Base-by-base conservation (phyloP, 768 basidiomycete species). In the Thelephora ganbajun region DNA sequence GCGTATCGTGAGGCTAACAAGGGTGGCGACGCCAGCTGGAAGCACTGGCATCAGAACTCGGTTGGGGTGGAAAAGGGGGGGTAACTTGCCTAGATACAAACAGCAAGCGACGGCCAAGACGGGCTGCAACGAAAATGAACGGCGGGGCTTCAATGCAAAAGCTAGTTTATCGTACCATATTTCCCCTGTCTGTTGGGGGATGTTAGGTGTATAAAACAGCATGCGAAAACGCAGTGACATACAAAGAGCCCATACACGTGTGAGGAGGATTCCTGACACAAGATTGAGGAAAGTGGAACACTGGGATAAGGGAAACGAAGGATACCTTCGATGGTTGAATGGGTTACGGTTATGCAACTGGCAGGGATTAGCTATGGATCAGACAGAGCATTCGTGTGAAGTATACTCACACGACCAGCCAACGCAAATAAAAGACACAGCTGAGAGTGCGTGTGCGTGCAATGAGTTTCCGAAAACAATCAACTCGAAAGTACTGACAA, bases 221-320 rank as follows among this genome's bases (percentile, higher is more conserved):
- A 41, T 9, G 34, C 16, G 22, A 49, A n/a, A 48, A 36, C 9
- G 14, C n/a, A 16, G 16, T 30, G 26, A 51, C 50, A 19, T 13
- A 51, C 50, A 51, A n/a, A 51, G 43, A 11, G 50, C 50, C 50
- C 50, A 51, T 35, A 51, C 34, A 16, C 50, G 50, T 13, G 36
- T 16, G n/a, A 50, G 19, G 11, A 51, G 39, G 12, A 51, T 50
- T 20, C 49, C 50, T 51, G 42, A 3, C 13, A 19, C 7, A 41
- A 14, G 19, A 18, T 48, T 44, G 16, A 22, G 41, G 18, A 20
- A 11, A 22, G 18, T 6, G 18, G 0, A 5, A 11, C 48, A 50
- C 4, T 22, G 22, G 23, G 16, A 18, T 34, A 12, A 9, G 16
- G 39, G 16, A 39, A 14, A 14, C 26, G 4, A 30, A 5, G 9